Base-by-base conservation (phyloP, 202 grass and related monocot genomes). In the Hordeum pubiflorum region DNA sequence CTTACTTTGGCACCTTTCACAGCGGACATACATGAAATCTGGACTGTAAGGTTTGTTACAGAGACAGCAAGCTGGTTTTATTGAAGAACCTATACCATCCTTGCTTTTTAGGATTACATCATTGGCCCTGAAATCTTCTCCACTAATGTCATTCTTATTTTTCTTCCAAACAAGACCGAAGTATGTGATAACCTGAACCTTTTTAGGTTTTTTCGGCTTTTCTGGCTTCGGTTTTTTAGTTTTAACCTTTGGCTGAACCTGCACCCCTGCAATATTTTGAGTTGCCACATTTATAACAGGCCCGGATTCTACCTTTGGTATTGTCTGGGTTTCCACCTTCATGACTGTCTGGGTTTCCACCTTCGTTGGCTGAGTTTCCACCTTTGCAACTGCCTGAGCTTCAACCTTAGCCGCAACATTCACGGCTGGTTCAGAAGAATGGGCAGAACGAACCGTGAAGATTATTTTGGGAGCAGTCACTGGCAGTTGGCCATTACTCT, bases 81-180 rank as follows among this genome's bases (percentile, higher is more conserved):
- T 76, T 3, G 73, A 72, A 2, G 84, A 77, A 80, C 59, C 88
- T 71, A 80, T 81, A 18, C 85, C 82, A 63, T 88, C 88, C 15
- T 89, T 88, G 62, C 88, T 77, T 91, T 89, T 98, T 54, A 95
- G 81, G 66, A 98, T 87, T 48, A 98, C 81, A 90, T 98, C 85
- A 63, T 91, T 83, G 3, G 73, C 66, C 84, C 92, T 98, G 74
- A 93, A 98, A 38, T 91, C 78, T 72, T 81, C 79, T 74, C 85
- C 88, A 41, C 84, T 76, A 44, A 55, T 83, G 31, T 87, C 88
- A 21, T 21, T 87, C 41, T 70, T 83, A 64, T 82, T 85, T 89
- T 85, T 87, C 85, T 84, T 98, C 92, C 92, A 98, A 57, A 94
- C 81, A 0, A 98, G 92, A 79, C 96, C 96, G 82, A 89, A 98